Conservation (phyloP, 106 monocot species). For the Acorus calamus region DNA sequence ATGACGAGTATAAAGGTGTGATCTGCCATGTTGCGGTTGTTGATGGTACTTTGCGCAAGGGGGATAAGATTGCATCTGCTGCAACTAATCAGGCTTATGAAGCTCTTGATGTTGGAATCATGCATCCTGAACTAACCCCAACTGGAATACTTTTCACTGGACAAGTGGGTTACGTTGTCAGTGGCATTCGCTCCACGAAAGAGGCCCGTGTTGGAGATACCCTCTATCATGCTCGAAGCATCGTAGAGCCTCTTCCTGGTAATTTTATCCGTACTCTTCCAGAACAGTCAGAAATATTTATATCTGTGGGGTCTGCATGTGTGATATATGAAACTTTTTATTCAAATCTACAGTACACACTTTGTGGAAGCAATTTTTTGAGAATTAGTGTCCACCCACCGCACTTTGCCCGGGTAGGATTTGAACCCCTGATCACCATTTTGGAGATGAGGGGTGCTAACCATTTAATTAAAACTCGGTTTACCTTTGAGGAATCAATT, state of each 20-base stretch:
- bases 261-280: background rate
- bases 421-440: too few relatives aligned
- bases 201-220: slow-evolving; percentile 97
- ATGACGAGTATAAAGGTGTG: slow-evolving; percentile 96
- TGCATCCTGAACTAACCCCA: slow-evolving; percentile 92
- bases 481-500: too few relatives aligned
- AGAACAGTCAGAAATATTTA: too few relatives aligned
- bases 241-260: slow-evolving; percentile 77
- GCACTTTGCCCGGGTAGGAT: too few relatives aligned
- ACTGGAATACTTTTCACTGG: slow-evolving; percentile 87
- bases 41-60: slow-evolving; percentile 78
- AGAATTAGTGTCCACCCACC: too few relatives aligned
- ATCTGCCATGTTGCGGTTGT: slow-evolving; percentile 99
- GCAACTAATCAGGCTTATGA: slow-evolving; percentile 82
- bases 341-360: too few relatives aligned
- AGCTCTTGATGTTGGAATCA: slow-evolving; percentile 82
- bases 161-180: slow-evolving; percentile 94
- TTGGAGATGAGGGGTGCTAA: too few relatives aligned
- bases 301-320: too few relatives aligned
- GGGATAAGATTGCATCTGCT: slow-evolving; percentile 82
- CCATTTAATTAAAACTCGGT: too few relatives aligned
- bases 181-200: slow-evolving; percentile 94
- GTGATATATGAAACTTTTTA: too few relatives aligned
- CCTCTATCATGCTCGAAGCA: slow-evolving; percentile 59
- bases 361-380: too few relatives aligned